A percentile compares a stretch with the other conserved stretches of the same genome.
Evolutionary conservation across 306 rosid species (phyloP).

Genomic region (Begonia fuchsioides): DNA sequence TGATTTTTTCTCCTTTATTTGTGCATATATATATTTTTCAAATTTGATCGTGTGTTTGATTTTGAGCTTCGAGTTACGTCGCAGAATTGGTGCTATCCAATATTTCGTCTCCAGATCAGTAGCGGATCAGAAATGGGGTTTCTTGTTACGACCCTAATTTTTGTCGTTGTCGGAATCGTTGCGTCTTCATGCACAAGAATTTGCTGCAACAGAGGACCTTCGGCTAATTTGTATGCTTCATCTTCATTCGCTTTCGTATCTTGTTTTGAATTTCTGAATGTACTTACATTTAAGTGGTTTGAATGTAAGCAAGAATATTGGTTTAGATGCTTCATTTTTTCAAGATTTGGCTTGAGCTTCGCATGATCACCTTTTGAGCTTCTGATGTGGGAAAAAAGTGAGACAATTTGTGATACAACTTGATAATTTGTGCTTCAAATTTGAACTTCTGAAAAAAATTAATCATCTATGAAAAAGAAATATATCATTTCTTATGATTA

Average conservation of each 20-base stretch:
- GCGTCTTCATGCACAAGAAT: conserved; percentile 60
- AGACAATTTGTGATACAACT: too few relatives aligned
- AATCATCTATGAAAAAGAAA: too few relatives aligned
- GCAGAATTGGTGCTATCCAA: conserved; percentile 25
- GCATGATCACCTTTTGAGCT: neutral
- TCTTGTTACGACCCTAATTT: conserved; percentile 60
- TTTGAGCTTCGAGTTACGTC: too few relatives aligned
- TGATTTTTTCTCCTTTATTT: too few relatives aligned
- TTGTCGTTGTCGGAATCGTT: conserved; percentile 54
- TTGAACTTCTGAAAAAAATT: too few relatives aligned
- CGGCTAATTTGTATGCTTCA: conserved; percentile 48
- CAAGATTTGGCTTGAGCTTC: neutral
- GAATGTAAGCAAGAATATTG: too few relatives aligned
- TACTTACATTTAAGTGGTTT: neutral
- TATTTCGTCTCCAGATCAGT: conserved; percentile 22
- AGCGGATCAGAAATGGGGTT: conserved; percentile 57
- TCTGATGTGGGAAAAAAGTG: neutral
- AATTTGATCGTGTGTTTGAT: too few relatives aligned
- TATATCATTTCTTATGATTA: too few relatives aligned
- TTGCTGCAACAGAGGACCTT: conserved; percentile 73
- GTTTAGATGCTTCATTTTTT: neutral
- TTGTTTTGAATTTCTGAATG: neutral
- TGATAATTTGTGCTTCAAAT: too few relatives aligned
- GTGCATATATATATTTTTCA: too few relatives aligned
- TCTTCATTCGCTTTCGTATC: neutral